Percentiles rank a stretch among this genome's conserved stretches.
Conservation (phyloP, 306 rosid genomes). For the Hylodesmum podocarpum region DNA sequence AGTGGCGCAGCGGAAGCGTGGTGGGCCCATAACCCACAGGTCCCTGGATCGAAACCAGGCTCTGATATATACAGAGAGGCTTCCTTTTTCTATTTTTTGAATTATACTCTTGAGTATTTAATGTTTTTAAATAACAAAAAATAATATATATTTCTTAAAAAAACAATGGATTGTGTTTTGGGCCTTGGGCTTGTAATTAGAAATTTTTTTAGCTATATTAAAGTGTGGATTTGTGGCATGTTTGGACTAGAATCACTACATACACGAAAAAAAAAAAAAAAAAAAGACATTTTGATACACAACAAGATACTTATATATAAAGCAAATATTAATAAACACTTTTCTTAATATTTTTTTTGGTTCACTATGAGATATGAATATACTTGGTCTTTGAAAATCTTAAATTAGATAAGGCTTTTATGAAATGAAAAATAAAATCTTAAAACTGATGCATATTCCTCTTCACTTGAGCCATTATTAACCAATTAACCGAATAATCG, state of each 20-base stretch:
- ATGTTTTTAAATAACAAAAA: too few species aligned
- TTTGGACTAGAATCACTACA: background rate
- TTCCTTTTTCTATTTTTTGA: background rate
- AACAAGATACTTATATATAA: background rate
- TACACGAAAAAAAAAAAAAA: too few species aligned
- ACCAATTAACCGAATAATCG: background rate
- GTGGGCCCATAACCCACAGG: conserved; percentile 31
- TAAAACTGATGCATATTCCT: background rate
- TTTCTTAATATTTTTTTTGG: background rate
- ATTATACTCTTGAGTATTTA: too few species aligned
- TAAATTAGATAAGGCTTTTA: background rate
- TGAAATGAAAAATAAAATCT: background rate
- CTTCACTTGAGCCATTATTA: background rate
- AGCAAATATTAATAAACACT: background rate
- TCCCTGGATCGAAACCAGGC: conserved; percentile 25
- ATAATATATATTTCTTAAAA: too few species aligned
- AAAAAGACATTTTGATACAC: too few species aligned
- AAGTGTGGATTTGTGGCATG: background rate
- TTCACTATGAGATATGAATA: background rate
- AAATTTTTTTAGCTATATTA: background rate
- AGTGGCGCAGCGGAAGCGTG: conserved; percentile 27
- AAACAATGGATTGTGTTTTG: too few species aligned
- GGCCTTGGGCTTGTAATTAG: background rate
- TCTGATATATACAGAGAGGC: background rate
- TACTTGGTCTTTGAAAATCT: background rate